phyloP scores from a whole-genome alignment of 768 basidiomycete species.

The Agaricus blazei region DNA sequence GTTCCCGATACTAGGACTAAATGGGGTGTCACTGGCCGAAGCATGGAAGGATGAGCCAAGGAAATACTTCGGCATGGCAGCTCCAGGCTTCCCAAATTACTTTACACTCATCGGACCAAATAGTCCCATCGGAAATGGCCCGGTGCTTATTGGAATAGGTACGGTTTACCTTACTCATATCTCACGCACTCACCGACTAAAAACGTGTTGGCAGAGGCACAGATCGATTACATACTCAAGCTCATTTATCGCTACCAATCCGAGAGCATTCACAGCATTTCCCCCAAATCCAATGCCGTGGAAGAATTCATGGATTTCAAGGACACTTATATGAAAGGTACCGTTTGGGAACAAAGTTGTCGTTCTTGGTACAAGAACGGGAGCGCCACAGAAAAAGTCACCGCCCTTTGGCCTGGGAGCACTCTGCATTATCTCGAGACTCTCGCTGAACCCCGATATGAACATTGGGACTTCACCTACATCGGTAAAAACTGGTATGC shows the following conservation, averaged over 20 bases:
- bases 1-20: constrained; percentile 25
- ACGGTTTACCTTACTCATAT: not conserved
- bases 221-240: constrained; percentile 28
- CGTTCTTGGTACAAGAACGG: constrained; percentile 30
- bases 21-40: constrained; percentile 22
- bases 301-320: constrained; percentile 27
- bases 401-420: constrained; percentile 30
- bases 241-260: constrained; percentile 29
- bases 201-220: constrained; percentile 17
- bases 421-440: constrained; percentile 31
- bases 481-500: constrained; percentile 26
- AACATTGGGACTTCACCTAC: constrained; percentile 30
- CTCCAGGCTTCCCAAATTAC: constrained; percentile 29
- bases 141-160: constrained; percentile 27
- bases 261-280: constrained; percentile 30
- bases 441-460: constrained; percentile 26
- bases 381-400: constrained; percentile 21
- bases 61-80: constrained; percentile 25
- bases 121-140: constrained; percentile 29
- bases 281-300: constrained; percentile 28
- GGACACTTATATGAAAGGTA: constrained; percentile 27
- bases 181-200: not conserved
- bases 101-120: constrained; percentile 28
- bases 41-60: constrained; percentile 27
- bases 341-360: constrained; percentile 27